Conservation (phyloP, 2,329 filamentous ascomycete genomes). For the Diaporthe longicolla region DNA sequence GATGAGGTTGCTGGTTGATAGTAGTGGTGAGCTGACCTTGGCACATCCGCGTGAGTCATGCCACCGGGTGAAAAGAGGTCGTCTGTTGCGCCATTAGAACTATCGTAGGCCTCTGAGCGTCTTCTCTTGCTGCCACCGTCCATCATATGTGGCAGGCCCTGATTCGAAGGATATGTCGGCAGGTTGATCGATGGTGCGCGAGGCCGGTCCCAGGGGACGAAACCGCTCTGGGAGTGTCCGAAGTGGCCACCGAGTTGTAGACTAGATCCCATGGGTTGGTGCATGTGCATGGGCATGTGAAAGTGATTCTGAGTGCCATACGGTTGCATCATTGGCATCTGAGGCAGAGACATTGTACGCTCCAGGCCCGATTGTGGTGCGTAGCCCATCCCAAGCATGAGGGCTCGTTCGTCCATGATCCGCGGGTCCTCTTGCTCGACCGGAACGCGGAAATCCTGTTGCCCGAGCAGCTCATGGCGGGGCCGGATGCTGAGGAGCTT, state of each 20-base stretch:
- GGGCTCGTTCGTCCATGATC: slow-evolving; percentile 42
- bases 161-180: slow-evolving; percentile 20
- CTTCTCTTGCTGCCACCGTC: slow-evolving; percentile 35
- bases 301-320: slow-evolving; percentile 35
- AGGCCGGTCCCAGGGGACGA: slow-evolving; percentile 32
- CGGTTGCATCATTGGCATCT: slow-evolving; percentile 38
- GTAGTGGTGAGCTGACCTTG: slow-evolving; percentile 29
- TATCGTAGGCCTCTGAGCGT: slow-evolving; percentile 39
- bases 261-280: slow-evolving; percentile 18
- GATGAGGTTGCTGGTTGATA: slow-evolving; percentile 32
- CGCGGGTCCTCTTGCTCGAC: slow-evolving; percentile 70
- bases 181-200: slow-evolving; percentile 35
- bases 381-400: slow-evolving; percentile 39
- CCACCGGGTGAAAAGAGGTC: slow-evolving; percentile 38
- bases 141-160: slow-evolving; percentile 30
- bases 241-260: slow-evolving; percentile 33
- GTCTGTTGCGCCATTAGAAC: slow-evolving; percentile 11
- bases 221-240: slow-evolving; percentile 24
- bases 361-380: slow-evolving; percentile 28
- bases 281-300: slow-evolving; percentile 37
- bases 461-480: slow-evolving; percentile 69
- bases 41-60: slow-evolving; percentile 31
- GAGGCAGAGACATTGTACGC: slow-evolving; percentile 36
- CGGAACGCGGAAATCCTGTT: slow-evolving; percentile 77
- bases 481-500: slow-evolving; percentile 65